A percentile compares a stretch with the other conserved stretches of the same genome.
Conservation (phyloP, 2,329 filamentous ascomycete genomes). For the Scedosporium aurantiacum region DNA sequence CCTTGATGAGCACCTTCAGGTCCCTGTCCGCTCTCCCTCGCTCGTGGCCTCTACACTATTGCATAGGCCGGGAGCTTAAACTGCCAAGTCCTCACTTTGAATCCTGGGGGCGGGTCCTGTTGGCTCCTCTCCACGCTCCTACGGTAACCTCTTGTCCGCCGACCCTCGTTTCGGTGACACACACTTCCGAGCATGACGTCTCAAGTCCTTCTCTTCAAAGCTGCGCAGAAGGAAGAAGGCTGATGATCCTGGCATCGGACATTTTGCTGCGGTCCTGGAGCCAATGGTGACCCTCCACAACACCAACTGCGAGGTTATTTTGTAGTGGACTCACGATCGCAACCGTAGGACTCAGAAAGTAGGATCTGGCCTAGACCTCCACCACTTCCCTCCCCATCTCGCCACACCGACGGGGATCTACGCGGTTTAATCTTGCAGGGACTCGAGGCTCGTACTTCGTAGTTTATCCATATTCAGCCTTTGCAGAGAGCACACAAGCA, state of each 20-base stretch:
- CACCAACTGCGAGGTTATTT: not conserved
- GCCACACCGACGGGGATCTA: not conserved
- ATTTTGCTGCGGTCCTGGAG: not conserved
- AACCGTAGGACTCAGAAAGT: not conserved
- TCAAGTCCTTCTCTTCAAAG: constrained; percentile 10
- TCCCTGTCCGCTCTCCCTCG: not conserved
- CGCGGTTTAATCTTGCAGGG: not conserved
- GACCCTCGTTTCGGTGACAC: constrained; percentile 13
- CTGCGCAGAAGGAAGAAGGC: not conserved
- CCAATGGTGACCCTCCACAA: not conserved
- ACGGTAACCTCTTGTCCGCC: not conserved
- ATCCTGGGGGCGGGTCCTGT: not conserved
- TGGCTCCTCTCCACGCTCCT: not conserved
- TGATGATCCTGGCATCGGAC: constrained; percentile 5
- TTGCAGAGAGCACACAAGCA: not conserved
- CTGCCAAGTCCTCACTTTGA: not conserved
- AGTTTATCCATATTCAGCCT: not conserved
- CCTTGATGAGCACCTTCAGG: not conserved
- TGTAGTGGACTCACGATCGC: not conserved
- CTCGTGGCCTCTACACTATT: not conserved
- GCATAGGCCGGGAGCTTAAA: not conserved
- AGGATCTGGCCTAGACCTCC: not conserved
- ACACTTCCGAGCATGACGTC: constrained; percentile 17
- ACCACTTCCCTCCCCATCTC: not conserved
- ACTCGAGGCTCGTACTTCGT: not conserved